A percentile compares a stretch with the other conserved stretches of the same genome.
Conservation (phyloP, 805 yeast genomes). For the Diddensiella caesifluorescens region DNA sequence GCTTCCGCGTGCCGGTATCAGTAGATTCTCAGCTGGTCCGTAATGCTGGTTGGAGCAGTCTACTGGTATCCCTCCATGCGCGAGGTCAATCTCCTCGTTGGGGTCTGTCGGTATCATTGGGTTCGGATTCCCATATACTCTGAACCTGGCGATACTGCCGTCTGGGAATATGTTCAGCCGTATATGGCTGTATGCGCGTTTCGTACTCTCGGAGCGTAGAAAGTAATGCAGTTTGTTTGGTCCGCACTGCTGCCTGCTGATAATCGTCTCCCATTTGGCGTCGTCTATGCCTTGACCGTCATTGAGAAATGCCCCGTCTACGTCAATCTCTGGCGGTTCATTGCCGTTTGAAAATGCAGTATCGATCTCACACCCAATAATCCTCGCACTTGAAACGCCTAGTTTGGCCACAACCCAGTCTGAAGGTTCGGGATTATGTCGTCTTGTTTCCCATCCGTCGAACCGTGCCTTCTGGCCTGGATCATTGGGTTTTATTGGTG, state of each 20-base stretch:
- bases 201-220: slow-evolving; percentile 58
- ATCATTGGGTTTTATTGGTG: slow-evolving; percentile 71
- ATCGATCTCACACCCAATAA: slow-evolving; percentile 84
- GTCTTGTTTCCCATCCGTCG: slow-evolving; percentile 97
- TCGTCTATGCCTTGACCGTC: slow-evolving; percentile 25
- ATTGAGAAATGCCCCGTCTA: slow-evolving; percentile 55
- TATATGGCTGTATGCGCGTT: slow-evolving; percentile 64
- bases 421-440: slow-evolving; percentile 79
- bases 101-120: slow-evolving; percentile 57
- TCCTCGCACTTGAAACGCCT: slow-evolving; percentile 76
- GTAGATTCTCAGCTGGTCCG: slow-evolving; percentile 82
- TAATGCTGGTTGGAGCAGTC: slow-evolving; percentile 87
- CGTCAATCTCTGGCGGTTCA: slow-evolving; percentile 86
- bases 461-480: slow-evolving; percentile 95
- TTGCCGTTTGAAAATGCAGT: slow-evolving; percentile 94
- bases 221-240: slow-evolving; percentile 86
- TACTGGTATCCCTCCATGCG: slow-evolving; percentile 87
- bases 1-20: slow-evolving; percentile 89
- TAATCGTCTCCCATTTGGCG: slow-evolving; percentile 66
- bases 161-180: slow-evolving; percentile 93
- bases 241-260: slow-evolving; percentile 74
- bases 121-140: slow-evolving; percentile 77
- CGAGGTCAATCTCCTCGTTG: slow-evolving; percentile 56
- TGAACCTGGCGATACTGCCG: slow-evolving; percentile 95
- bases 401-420: slow-evolving; percentile 83